These are phyloP conservation scores for Corylus heterophylla DNA, from an alignment of 306 rosid genomes.

Conservation along the genomic window DNA sequence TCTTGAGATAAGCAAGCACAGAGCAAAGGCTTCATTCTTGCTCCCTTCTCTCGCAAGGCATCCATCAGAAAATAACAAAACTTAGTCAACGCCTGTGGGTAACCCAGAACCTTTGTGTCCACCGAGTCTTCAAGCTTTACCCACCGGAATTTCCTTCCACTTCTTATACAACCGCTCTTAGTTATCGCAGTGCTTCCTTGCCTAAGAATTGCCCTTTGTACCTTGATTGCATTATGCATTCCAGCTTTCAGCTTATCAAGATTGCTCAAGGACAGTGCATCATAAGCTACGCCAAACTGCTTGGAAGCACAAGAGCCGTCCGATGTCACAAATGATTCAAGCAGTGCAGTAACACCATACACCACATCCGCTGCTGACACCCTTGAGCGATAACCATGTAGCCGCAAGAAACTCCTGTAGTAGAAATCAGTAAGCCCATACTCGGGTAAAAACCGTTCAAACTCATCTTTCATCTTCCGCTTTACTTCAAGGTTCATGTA, in stretches of 20 bases:
- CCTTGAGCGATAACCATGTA: slow-evolving; percentile 77
- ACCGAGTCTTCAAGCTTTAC: slow-evolving; percentile 79
- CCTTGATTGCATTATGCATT: slow-evolving; percentile 85
- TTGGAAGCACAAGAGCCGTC: slow-evolving; percentile 82
- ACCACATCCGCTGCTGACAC: slow-evolving; percentile 98
- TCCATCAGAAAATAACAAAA: slow-evolving; percentile 94
- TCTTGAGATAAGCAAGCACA: slow-evolving; percentile 94
- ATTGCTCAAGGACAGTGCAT: slow-evolving; percentile 73
- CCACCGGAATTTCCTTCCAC: slow-evolving; percentile 95
- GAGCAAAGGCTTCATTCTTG: slow-evolving; percentile 90
- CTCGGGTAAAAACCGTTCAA: slow-evolving; percentile 74
- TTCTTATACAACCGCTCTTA: slow-evolving; percentile 75
- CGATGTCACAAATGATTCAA: slow-evolving; percentile 74
- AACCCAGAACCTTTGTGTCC: slow-evolving; percentile 70
- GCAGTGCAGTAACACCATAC: slow-evolving; percentile 92
- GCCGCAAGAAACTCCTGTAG: slow-evolving; percentile 75
- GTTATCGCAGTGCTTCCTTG: slow-evolving; percentile 88
- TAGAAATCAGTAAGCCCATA: slow-evolving; percentile 90
- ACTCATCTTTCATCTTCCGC: slow-evolving; percentile 74
- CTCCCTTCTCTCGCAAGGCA: slow-evolving; percentile 90
- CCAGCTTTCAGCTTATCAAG: slow-evolving; percentile 75
- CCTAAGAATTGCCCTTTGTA: slow-evolving; percentile 85
- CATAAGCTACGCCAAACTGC: slow-evolving; percentile 84
- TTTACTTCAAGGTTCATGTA: slow-evolving; percentile 92
- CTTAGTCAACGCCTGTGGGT: slow-evolving; percentile 92